Evolutionary conservation across 306 rosid species (phyloP).

Genomic region (Trichosanthes truncata): DNA sequence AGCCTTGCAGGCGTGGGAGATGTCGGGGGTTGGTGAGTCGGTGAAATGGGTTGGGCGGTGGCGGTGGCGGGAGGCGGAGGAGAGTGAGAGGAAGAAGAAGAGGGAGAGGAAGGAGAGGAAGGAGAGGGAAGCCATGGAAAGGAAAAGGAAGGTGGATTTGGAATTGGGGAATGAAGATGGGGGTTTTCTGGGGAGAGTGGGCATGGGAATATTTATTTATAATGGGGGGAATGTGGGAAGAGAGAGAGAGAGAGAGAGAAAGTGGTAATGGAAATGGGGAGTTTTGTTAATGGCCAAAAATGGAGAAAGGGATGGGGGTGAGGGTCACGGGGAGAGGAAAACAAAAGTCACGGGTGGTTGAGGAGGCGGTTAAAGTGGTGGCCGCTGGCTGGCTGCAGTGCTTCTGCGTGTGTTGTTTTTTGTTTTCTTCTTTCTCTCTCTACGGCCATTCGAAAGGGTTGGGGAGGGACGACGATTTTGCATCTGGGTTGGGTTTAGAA

Average conservation of each 20-base stretch:
- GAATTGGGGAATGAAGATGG: conserved; percentile 1
- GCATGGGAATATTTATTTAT: conserved; percentile 13
- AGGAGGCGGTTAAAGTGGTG: not conserved
- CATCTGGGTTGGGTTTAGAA: too few relatives aligned
- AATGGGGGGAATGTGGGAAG: not conserved
- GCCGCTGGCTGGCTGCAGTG: not conserved
- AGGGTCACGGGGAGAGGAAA: not conserved
- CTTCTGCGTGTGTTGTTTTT: not conserved
- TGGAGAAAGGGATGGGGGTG: not conserved
- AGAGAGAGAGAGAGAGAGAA: not conserved
- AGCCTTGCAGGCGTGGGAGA: conserved; percentile 59
- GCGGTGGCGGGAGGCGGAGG: conserved; percentile 26
- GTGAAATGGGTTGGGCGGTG: not conserved
- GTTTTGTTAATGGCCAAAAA: not conserved
- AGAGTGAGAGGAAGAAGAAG: conserved; percentile 27
- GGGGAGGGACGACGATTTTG: too few relatives aligned
- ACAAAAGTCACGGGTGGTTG: not conserved
- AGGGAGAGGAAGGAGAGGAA: conserved; percentile 36
- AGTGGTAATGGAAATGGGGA: too few relatives aligned
- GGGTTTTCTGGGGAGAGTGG: conserved; percentile 12
- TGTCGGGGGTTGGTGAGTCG: not conserved
- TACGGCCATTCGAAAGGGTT: too few relatives aligned
- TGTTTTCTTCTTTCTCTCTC: too few relatives aligned
- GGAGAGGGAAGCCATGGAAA: conserved; percentile 54
- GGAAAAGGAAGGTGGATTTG: conserved; percentile 18